Base-by-base conservation (phyloP, 2,329 filamentous ascomycete genomes). In the Graphilbum sp. region DNA sequence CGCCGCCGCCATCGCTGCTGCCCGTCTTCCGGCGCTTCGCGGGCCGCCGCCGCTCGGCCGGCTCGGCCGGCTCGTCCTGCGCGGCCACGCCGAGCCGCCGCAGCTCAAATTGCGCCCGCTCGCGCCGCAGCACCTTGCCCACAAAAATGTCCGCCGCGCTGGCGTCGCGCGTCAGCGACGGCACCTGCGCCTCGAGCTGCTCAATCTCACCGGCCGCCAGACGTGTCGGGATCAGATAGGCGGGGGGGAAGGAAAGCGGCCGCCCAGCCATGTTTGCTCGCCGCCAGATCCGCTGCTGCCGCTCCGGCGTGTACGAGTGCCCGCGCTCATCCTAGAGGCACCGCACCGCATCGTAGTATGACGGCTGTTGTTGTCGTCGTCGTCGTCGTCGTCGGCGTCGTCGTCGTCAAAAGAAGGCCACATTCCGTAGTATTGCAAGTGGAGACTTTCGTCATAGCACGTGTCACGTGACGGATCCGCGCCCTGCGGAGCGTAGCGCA, bases 51-150 rank as follows among this genome's bases (percentile, higher is more conserved):
- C 9, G 9, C 11, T n/a, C n/a, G n/a, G 8, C 7, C 5, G 9
- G 3, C 4, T 13, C 12, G 41, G 12, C 9, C 12, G 30, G 9
- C 3, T 63, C 47, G 41, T 75, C 71, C 39, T 71, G 62, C 0
- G 75, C 74, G 31, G 57, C 53, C 3, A 94, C 47, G 13, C 74
- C 76, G 34, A 72, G 67, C 7, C 72, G 67, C 38, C 83, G 68
- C 43, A 96, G 61, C 56, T 96, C 88, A 48, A 92, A 76, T 34
- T 71, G 64, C 1, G 84, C 84, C 16, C 88, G 69, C 48, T 74
- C 69, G 45, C 72, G 76, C 39, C 72, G 77, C 1, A 66, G 65
- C 25, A 93, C 67, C 46, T 76, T 83, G 2, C 81, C 85, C 23
- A 96, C 54, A 2, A 94, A 64, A 3, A 95, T 55, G 5, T 70